Evolutionary conservation across 2,329 filamentous ascomycete species (phyloP).

Genomic region (Atkinsonella hypoxylon): DNA sequence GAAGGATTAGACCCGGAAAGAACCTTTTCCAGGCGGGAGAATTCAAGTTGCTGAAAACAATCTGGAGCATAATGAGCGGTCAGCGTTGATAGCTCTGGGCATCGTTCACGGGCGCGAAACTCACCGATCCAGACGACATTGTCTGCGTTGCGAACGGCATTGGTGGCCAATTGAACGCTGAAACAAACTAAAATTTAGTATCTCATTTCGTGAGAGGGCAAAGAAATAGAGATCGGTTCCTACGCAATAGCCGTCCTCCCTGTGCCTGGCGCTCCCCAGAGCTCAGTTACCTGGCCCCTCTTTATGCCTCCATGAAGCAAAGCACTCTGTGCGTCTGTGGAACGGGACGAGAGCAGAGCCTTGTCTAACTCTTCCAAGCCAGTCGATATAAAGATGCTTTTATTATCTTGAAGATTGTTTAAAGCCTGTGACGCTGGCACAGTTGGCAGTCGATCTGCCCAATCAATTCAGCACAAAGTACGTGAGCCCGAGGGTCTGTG

Average conservation of each 20-base stretch:
- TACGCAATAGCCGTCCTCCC: conserved; percentile 81
- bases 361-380: conserved; percentile 41
- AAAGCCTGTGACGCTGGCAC: conserved; percentile 65
- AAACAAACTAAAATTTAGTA: neutral
- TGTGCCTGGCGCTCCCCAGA: conserved; percentile 76
- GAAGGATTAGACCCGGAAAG: conserved; percentile 11
- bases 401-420: conserved; percentile 41
- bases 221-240: conserved; percentile 15
- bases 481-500: neutral
- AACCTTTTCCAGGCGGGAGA: conserved; percentile 17
- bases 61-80: conserved; percentile 19
- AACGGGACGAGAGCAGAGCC: conserved; percentile 21
- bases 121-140: conserved; percentile 74
- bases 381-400: conserved; percentile 41
- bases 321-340: conserved; percentile 8
- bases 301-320: conserved; percentile 44
- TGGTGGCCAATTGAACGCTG: conserved; percentile 59
- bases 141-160: conserved; percentile 46
- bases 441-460: conserved; percentile 60
- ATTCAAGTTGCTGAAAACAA: conserved; percentile 32
- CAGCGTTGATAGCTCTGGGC: neutral
- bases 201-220: no score
- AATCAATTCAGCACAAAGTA: neutral
- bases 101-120: conserved; percentile 20
- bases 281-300: conserved; percentile 69